phyloP scores from a whole-genome alignment of 169 alveolate genomes.

The Plasmodium coatneyi region DNA sequence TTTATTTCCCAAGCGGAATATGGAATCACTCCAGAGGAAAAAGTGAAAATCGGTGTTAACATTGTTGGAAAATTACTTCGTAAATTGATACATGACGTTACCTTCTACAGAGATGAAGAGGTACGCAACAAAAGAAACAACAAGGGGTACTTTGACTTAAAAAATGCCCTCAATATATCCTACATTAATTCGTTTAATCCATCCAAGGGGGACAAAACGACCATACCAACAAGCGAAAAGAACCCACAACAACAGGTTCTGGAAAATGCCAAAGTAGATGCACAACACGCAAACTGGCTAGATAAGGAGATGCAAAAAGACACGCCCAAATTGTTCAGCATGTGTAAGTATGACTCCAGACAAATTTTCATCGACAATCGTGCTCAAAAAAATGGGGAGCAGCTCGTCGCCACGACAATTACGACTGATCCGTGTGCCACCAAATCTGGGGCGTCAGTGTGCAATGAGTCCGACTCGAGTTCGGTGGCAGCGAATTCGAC shows the following conservation, averaged over 20 bases:
- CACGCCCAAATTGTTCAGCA: constrained; percentile 41
- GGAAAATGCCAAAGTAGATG: not conserved
- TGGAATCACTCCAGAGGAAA: constrained; percentile 86
- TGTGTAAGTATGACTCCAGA: constrained; percentile 30
- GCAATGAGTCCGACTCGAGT: not conserved
- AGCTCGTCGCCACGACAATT: not conserved
- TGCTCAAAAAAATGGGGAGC: not conserved
- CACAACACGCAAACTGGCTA: not conserved
- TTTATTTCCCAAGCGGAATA: constrained; percentile 87
- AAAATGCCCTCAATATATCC: constrained; percentile 50
- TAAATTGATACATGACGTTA: constrained; percentile 86
- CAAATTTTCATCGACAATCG: constrained; percentile 44
- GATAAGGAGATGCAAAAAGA: constrained; percentile 44
- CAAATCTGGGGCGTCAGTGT: not conserved
- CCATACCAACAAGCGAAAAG: not conserved
- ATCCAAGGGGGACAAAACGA: not conserved
- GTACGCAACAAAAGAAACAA: constrained; percentile 46
- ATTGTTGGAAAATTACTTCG: constrained; percentile 85
- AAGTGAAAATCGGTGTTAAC: constrained; percentile 84
- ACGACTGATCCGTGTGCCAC: not conserved
- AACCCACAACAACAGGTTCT: not conserved
- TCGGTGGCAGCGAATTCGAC: not conserved
- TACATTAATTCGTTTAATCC: constrained; percentile 17
- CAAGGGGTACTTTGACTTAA: constrained; percentile 17
- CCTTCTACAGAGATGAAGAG: constrained; percentile 78